These are phyloP conservation scores for Rhynchospora breviuscula DNA, from an alignment of 176 grass and related monocot genomes.

Conservation along the genomic window DNA sequence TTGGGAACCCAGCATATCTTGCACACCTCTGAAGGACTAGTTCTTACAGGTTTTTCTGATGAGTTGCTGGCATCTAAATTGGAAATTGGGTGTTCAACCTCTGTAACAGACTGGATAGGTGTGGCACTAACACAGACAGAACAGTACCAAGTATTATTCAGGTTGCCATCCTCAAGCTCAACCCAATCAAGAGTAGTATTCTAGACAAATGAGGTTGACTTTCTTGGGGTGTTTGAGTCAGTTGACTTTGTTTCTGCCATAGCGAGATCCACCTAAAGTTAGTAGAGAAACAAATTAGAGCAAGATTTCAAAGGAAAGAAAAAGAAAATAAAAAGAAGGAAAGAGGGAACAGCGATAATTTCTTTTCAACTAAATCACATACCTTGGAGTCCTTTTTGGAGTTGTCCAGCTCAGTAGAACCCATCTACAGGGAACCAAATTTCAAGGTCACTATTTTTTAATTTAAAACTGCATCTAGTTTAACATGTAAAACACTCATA, in stretches of 20 bases:
- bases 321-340: not conserved
- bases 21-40: conserved; percentile 39
- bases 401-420: not conserved
- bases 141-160: conserved; percentile 53
- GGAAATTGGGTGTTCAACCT: not conserved
- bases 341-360: not conserved
- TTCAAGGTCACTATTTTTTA: not conserved
- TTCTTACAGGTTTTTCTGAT: not conserved
- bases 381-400: not conserved
- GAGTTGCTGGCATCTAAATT: not conserved
- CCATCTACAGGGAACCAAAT: conserved; percentile 2
- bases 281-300: not conserved
- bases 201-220: conserved; percentile 14
- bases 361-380: not conserved
- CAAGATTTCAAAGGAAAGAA: not conserved
- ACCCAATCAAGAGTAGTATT: conserved; percentile 45
- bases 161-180: conserved; percentile 36
- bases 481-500: not conserved
- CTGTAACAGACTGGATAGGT: not conserved
- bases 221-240: not conserved
- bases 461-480: not conserved
- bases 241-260: not conserved
- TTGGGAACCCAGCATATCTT: conserved; percentile 66
- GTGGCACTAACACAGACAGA: conserved; percentile 32
- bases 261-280: not conserved